Base-by-base conservation (phyloP, 192 early-diverging fungal genomes). In the Jimgerdemannia lactiflua region DNA sequence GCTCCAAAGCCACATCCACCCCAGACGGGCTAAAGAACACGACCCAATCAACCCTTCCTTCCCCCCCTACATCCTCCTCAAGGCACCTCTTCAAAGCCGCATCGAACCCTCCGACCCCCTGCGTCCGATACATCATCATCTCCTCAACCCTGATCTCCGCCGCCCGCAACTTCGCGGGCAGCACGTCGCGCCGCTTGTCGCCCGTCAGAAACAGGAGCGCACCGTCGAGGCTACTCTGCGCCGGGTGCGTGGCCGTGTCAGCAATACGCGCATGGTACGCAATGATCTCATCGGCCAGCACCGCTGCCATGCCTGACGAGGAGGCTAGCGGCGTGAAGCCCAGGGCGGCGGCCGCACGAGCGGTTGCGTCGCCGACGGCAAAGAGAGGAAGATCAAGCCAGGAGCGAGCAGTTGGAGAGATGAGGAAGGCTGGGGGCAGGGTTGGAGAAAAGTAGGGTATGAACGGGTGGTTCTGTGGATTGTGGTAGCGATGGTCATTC, bases 11-110 rank as follows among this genome's bases (percentile, higher is more conserved):
- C 29, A 78, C 49, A 71, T 86, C 85, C 6, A 89, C 76, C 14
- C 88, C 88, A 3, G 85, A 88, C 17, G 88, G 88, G 78, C 88
- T 89, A 77, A 88, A 89, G 78, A 87, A 87, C 6, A 87, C 79
- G n/a, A 87, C 64, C 87, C 89, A 90, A 67, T 79, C 72, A 59
- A 59, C 0, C 49, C 14, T 42, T 67, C 66, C 11, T 42, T 63
- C 20, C 19, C n/a, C 4, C 2, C 14, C 39, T 67, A 59, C 11
- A 59, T 63, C 20, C 19, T 20, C 4, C 59, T 49, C 11, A 69
- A 39, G 3, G 71, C 39, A 43, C 9, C 49, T 43, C n/a, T 39
- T 67, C 67, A 73, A 76, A 65, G 18, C 8, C 11, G 64, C 3
- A n/a, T 29, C 76, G 79, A 83, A 74, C 10, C 65, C 19, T 67